Base-by-base conservation (phyloP, 2,329 filamentous ascomycete genomes). In the Calonectria honghensis region DNA sequence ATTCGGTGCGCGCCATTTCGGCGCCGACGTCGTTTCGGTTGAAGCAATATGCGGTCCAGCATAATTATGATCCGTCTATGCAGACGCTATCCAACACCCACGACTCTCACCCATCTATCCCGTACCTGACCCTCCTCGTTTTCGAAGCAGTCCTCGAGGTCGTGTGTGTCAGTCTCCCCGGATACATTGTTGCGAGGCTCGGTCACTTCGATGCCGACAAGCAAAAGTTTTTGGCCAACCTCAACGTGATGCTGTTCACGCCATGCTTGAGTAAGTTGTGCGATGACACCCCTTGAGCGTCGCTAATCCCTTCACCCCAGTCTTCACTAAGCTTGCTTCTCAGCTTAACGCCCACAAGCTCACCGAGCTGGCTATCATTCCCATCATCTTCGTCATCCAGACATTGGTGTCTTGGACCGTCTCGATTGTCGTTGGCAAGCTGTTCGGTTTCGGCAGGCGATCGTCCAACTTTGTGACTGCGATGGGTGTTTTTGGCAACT, bases 401-500 rank as follows among this genome's bases (percentile, higher is more conserved):
- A 98, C 96, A 0, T 79, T 94, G 11, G 93, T 98, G 35, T 98
- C 96, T 18, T 99, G 96, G 87, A 70, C 91, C 4, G 95, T 96
- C 69, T 93, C 96, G 3, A 86, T 92, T 11, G 81, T 90, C 16
- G 91, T 98, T 70, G 91, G 94, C 24, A 93, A 91, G 85, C 87
- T 92, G 64, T 98, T 96, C 84, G 89, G 94, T 20, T 96, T 99
- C 85, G 92, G 92, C 80, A 96, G 94, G 84, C 92, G 96, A 76
- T 94, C 96, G 52, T 91, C 93, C 78, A 99, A 99, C 86, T 99
- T 99, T 82, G 94, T 99, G 52, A 94, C 95, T 39, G 97, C 97
- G 68, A 99, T 99, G 97, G 96, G 95, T 48, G 91, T 98, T 64
- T 99, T 99, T 84, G 97, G 96, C 80, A 99, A 99, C 85, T 98